A percentile compares a stretch with the other conserved stretches of the same genome.
These are phyloP conservation scores for Populus simonii DNA, from an alignment of 345 rosid genomes.

Conservation along the genomic window DNA sequence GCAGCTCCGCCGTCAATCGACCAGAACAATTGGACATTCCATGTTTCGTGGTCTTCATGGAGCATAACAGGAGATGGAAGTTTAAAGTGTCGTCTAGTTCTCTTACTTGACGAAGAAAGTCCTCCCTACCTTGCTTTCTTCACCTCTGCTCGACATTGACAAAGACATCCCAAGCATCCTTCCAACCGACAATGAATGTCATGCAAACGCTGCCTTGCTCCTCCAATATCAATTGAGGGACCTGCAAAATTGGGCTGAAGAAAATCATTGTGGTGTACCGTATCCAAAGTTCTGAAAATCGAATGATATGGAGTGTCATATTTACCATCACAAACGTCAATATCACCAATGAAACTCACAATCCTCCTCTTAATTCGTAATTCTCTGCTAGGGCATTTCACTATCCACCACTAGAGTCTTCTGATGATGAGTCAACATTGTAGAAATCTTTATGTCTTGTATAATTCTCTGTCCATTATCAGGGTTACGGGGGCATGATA, in stretches of 20 bases:
- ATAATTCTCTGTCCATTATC: slow-evolving; percentile 36
- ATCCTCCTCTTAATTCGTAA: slow-evolving; percentile 27
- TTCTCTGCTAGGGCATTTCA: slow-evolving; percentile 18
- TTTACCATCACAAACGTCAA: slow-evolving; percentile 59
- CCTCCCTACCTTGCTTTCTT: slow-evolving; percentile 43
- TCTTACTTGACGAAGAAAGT: slow-evolving; percentile 22
- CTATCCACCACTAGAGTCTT: slow-evolving; percentile 47
- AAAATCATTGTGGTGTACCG: slow-evolving; percentile 36
- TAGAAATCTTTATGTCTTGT: slow-evolving; percentile 39
- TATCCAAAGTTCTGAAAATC: slow-evolving; percentile 37
- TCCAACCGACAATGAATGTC: slow-evolving; percentile 48
- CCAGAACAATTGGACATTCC: slow-evolving; percentile 48
- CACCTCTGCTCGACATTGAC: slow-evolving; percentile 52
- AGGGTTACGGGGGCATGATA: slow-evolving; percentile 53
- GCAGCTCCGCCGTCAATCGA: slow-evolving; percentile 52
- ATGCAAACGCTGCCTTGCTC: slow-evolving; percentile 57
- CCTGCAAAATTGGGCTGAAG: slow-evolving; percentile 39
- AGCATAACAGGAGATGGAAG: slow-evolving; percentile 23
- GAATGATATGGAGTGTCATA: slow-evolving; percentile 48
- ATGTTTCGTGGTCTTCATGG: slow-evolving; percentile 29
- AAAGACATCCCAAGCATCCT: slow-evolving; percentile 50
- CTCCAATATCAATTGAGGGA: slow-evolving; percentile 38
- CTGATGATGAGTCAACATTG: slow-evolving; percentile 60
- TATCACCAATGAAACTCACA: slow-evolving; percentile 55
- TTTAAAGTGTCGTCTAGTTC: slow-evolving; percentile 19